Evolutionary conservation across 2,329 filamentous ascomycete species (phyloP), one percentile per base, ranked within the genome.

Genomic region (Macrophomina pseudophaseolina): DNA sequence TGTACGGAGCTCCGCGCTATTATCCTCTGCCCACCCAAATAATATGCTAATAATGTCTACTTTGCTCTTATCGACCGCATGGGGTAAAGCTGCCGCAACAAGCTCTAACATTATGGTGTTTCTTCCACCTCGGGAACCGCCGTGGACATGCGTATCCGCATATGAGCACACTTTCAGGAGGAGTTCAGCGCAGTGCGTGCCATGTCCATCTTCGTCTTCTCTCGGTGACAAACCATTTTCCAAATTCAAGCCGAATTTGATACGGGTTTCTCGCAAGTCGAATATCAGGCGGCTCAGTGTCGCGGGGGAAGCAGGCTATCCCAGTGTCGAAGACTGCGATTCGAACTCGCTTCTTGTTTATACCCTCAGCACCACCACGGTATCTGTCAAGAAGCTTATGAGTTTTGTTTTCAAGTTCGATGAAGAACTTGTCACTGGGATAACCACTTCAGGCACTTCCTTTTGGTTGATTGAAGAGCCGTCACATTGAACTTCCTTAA

Each of bases 11-110:
- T 54, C 35, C 38, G 48, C 23, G 28, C 64, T 53, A 12, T 28
- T 42, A 14, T 64, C 23, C 53, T 42, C 35, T 42, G 52, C 48
- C 68, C 66, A 69, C 3, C 69, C 69, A 16, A 71, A 64, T 23
- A 53, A 66, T 63, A 71, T 68, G 35, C 65, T 70, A 5, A 71
- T 60, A 12, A 71, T 68, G 9, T 71, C 69, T 2, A 70, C 67
- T 16, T 68, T 66, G 46, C 62, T 63, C 42, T 30, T 35, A 35
- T 66, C 53, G 11, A 71, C 64, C 14, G 70, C 70, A 49, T 71
- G 66, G 1, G 30, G n/a, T 2, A 71, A 54, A 28, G 69, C 69
- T 4, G 65, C 65, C n/a, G 56, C 65, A 0, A 69, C 69, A 32
- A 62, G 11, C 6, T 58, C 28, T 3, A 3, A 1, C 28, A 52